Evolutionary conservation across 371 early-diverging fungal species (phyloP).

Genomic region (Encephalitozoon intestinalis): DNA sequence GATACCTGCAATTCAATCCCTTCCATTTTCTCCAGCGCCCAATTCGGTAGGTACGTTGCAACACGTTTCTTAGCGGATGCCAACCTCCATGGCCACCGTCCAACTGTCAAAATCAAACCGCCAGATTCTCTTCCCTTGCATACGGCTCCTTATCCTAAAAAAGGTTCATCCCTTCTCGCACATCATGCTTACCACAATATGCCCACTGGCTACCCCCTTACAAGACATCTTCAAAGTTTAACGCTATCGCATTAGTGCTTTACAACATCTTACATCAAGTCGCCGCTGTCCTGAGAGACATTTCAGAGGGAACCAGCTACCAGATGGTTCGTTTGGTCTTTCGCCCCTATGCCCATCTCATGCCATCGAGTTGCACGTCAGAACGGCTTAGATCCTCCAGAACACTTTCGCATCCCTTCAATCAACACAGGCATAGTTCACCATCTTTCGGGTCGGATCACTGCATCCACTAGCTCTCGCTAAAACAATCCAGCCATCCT

Average conservation of each 20-base stretch:
- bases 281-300: constrained; percentile 48
- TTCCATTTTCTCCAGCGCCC: constrained; percentile 28
- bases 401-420: constrained; percentile 32
- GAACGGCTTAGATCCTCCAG: constrained; percentile 36
- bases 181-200: constrained; percentile 26
- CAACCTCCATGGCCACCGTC: constrained; percentile 50
- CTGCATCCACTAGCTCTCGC: neutral
- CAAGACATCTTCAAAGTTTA: neutral
- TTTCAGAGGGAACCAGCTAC: constrained; percentile 49
- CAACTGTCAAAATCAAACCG: constrained; percentile 31
- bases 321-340: constrained; percentile 47
- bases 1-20: constrained; percentile 20
- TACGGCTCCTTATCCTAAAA: constrained; percentile 2
- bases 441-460: constrained; percentile 32
- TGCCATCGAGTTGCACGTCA: constrained; percentile 41
- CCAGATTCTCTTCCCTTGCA: neutral
- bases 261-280: neutral
- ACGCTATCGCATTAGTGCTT: constrained; percentile 13
- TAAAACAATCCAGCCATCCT: neutral
- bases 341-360: constrained; percentile 39
- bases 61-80: constrained; percentile 51
- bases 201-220: constrained; percentile 24
- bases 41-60: constrained; percentile 47
- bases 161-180: constrained; percentile 33
- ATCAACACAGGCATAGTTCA: constrained; percentile 32